phyloP scores from a whole-genome alignment of 495 filamentous ascomycete genomes.

The Staphylotrichum longicolle region DNA sequence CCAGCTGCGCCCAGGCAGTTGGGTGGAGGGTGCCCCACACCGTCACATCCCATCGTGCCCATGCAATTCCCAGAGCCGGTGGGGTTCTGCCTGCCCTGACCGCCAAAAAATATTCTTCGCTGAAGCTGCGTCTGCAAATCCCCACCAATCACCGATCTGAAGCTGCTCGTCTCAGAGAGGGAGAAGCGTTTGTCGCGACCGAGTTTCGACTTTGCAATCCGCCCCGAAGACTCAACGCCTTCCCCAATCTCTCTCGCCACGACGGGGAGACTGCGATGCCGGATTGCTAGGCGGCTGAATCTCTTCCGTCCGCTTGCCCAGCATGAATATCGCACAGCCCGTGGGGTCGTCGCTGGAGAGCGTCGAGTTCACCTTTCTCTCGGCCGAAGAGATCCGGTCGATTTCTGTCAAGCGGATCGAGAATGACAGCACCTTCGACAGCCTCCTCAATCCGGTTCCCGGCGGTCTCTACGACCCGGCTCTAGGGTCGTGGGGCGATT shows the following conservation, averaged over 20 bases:
- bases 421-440: conserved; percentile 86
- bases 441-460: conserved; percentile 76
- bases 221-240: neutral
- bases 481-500: conserved; percentile 84
- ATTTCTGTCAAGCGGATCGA: conserved; percentile 91
- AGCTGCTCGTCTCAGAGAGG: conserved; percentile 25
- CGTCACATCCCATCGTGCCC: too few species aligned
- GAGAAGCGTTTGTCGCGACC: conserved; percentile 13
- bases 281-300: conserved; percentile 1
- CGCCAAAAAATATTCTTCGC: conserved; percentile 43
- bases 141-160: conserved; percentile 30
- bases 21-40: conserved; percentile 1
- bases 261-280: conserved; percentile 1
- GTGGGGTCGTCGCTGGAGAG: conserved; percentile 79
- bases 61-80: neutral
- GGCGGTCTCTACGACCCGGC: conserved; percentile 92
- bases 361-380: conserved; percentile 84
- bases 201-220: conserved; percentile 12
- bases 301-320: conserved; percentile 14
- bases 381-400: conserved; percentile 74
- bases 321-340: conserved; percentile 85
- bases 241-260: neutral
- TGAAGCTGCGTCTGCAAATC: conserved; percentile 25
- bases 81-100: conserved; percentile 31
- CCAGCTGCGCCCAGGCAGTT: neutral